Base-by-base conservation (phyloP, 73 alveolate species). In the Paramecium primaurelia region DNA sequence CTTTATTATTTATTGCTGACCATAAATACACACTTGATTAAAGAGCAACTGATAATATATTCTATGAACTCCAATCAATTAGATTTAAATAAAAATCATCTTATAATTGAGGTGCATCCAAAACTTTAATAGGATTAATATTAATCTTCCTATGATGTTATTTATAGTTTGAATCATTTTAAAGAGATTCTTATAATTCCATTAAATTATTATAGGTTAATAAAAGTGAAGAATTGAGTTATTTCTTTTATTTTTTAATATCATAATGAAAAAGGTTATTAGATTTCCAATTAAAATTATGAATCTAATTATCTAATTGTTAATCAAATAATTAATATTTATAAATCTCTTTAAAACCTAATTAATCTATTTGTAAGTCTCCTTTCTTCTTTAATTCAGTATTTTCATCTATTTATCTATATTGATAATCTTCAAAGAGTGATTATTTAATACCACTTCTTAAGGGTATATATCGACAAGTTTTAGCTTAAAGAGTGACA, bases 21-120 rank as follows among this genome's bases (percentile, higher is more conserved):
- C 98, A 96, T 6, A 96, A 92, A 92, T 96, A 96, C 59, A 96
- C 96, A 54, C 93, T 89, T 60, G 95, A 91, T 47, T 94, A 98
- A 37, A 95, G 86, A 26, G 98, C 99, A 0, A 95, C 99, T 4
- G 98, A 96, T n/a, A 97, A 86, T 38, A 95, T 96, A 77, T 97
- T 97, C 58, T 92, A 77, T 6, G 98, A 92, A 6, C 99, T 96
- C 99, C 99, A 97, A 94, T 97, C 99, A 36, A 98, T 96, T 64
- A 98, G 93, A 94, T 98, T 98, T 40, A 98, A 95, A 96, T 98
- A 98, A 93, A 98, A 98, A 96, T 98, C 99, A 92, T 95, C 99
- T 92, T 96, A 92, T 36, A 99, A 95, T 90, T 97, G 93, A 0
- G 99, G 99, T 4, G 99, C 99, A 89, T 99, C 99, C 36, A 99